Evolutionary conservation across 2,329 filamentous ascomycete genomes (phyloP), one percentile per base, ranked within the genome.

Genomic region (Exophiala sp.): DNA sequence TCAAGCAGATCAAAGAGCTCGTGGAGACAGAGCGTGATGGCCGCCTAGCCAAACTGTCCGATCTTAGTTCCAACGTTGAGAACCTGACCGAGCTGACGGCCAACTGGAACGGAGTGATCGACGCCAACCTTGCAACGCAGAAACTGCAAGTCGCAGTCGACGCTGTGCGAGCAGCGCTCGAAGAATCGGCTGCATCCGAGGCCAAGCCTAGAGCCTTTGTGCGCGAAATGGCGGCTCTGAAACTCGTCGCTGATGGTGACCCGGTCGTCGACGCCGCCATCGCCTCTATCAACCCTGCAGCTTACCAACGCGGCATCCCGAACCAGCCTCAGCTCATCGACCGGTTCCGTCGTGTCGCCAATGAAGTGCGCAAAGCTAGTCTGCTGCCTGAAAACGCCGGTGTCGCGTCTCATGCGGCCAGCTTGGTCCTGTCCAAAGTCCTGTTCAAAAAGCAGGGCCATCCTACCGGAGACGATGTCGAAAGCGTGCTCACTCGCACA

Each of bases 131-230:
- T 56, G 85, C 87, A 69, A 96, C 93, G 0, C 93, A 98, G 70
- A 90, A 97, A 71, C 82, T 98, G 22, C 88, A 96, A 65, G 88
- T 98, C 29, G 93, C 93, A 16, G 86, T 97, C 23, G 93, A 98
- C 66, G 88, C 91, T 32, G 89, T 97, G 44, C 85, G 88, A 59
- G 82, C 87, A 50, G 88, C 85, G 43, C 79, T 97, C 18, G 84
- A 89, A 64, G 84, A 85, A 58, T 78, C 83, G 10, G 74, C 82
- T 37, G 78, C 83, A 61, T 52, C 45, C 13, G 56, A 60, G 11
- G 50, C 55, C 11, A 56, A 51, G 16, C 86, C 91, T 16, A 79
- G 81, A 35, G 93, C 93, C 2, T 98, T 98, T 67, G 80, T 95
- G 63, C 83, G 84, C 56, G 93, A 98, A 73, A 82, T 98, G 11